A percentile compares a stretch with the other conserved stretches of the same genome.
Evolutionary conservation across 805 yeast genomes (phyloP).

Genomic region (Candida piceae): DNA sequence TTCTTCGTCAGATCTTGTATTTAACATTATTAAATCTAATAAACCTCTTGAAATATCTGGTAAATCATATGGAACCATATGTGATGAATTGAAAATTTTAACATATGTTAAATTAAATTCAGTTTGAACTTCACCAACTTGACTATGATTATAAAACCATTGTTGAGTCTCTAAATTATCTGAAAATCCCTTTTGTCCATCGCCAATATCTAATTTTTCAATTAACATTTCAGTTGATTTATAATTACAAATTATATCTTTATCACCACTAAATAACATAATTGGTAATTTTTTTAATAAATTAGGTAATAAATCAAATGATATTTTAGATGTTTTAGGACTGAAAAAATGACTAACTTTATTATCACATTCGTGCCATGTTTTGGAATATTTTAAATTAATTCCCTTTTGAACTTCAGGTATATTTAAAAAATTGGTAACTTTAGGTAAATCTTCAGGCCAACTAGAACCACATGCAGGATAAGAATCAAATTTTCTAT

Average conservation of each 20-base stretch:
- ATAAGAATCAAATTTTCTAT: constrained; percentile 59
- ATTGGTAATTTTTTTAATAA: constrained; percentile 57
- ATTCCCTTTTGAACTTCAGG: constrained; percentile 44
- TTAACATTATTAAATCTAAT: constrained; percentile 45
- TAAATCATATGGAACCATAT: constrained; percentile 89
- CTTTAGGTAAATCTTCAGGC: constrained; percentile 61
- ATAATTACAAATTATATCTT: constrained; percentile 84
- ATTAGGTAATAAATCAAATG: constrained; percentile 63
- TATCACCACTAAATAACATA: constrained; percentile 78
- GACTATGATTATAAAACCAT: constrained; percentile 41
- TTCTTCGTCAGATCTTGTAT: constrained; percentile 21
- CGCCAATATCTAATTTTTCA: constrained; percentile 53
- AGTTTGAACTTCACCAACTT: constrained; percentile 35
- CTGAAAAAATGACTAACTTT: constrained; percentile 48
- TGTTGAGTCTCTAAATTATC: constrained; percentile 26
- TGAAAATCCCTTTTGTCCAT: constrained; percentile 50
- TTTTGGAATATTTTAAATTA: constrained; percentile 36
- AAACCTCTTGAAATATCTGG: constrained; percentile 68
- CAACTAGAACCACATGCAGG: constrained; percentile 92
- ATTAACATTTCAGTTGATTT: constrained; percentile 69
- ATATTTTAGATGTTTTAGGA: constrained; percentile 51
- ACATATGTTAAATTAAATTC: constrained; percentile 76
- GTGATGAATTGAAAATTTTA: constrained; percentile 71
- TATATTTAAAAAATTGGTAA: constrained; percentile 45
- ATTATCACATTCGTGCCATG: constrained; percentile 78